Evolutionary conservation across 2,329 filamentous ascomycete genomes (phyloP), one percentile per base, ranked within the genome.

Genomic region (Fusarium chaquense): DNA sequence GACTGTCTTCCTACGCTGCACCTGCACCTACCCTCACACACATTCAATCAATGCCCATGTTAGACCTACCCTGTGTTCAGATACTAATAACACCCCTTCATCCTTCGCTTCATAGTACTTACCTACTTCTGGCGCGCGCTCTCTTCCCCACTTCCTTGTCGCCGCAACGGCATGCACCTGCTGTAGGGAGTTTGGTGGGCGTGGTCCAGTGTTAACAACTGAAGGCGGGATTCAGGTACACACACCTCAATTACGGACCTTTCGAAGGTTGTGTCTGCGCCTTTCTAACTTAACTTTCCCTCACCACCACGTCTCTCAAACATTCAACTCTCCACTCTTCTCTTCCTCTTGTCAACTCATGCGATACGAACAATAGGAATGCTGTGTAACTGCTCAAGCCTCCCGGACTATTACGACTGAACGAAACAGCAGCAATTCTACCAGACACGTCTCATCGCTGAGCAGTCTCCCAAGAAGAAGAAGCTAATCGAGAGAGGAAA

Each of bases 1-100:
- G 67, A 51, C 57, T 67, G 69, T 49, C 65, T 65, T 71, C 61
- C 65, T 72, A 33, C 58, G 20, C 33, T 64, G 38, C 51, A 59
- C 32, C 8, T 47, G 38, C 49, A 63, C 60, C 47, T 49, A 20
- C 67, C 61, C 53, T 65, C 59, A 58, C 64, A 50, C 28, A 38
- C 26, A 35, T 35, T 35, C 33, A 35, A 35, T 24, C 45, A 12
- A 32, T 40, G 30, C 26, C 16, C 18, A 5, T 44, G 24, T 24
- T 69, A 66, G 18, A 30, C 24, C 24, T 54, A 64, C 73, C 70
- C 68, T 59, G 30, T 26, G 22, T 18, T 11, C n/a, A 5, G 12
- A 11, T 30, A 22, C 4, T 7, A 15, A 3, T 24, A 47, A 20
- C 20, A 20, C 20, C 52, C 53, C 47, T 54, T 50, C 58, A 36